These are phyloP conservation scores for Solanum clarkiae DNA, from an alignment of 257 asterid species.

Conservation along the genomic window DNA sequence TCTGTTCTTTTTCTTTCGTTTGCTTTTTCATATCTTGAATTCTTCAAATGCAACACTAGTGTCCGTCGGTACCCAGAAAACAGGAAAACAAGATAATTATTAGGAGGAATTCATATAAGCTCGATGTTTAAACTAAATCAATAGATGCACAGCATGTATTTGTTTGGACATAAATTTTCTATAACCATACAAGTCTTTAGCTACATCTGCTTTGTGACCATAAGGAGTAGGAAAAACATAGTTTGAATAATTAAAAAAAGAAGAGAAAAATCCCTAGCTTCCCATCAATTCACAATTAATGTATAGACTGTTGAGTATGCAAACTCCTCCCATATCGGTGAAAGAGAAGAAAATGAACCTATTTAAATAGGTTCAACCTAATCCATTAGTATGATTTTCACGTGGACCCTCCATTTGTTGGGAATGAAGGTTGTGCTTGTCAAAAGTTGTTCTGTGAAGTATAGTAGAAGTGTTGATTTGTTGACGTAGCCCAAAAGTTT, in stretches of 20 bases:
- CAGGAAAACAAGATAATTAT: background rate
- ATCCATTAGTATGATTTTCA: no score
- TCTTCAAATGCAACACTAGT: background rate
- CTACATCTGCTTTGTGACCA: background rate
- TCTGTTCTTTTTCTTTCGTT: background rate
- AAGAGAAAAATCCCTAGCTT: background rate
- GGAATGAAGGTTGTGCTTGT: no score
- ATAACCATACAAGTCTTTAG: background rate
- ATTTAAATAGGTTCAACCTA: no score
- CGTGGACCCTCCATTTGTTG: no score
- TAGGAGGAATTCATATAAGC: background rate
- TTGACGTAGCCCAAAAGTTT: no score
- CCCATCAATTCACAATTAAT: background rate
- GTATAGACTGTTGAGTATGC: no score
- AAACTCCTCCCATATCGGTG: no score
- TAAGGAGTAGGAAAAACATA: background rate
- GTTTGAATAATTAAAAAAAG: background rate
- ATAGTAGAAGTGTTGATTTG: no score
- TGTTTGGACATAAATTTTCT: background rate
- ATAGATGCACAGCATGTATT: background rate
- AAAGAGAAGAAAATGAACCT: no score
- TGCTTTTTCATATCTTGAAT: background rate
- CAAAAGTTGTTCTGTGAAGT: no score
- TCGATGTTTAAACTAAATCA: background rate
- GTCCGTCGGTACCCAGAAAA: background rate